Evolutionary conservation across 106 monocot genomes (phyloP), one percentile per base, ranked within the genome.

Genomic region (Platanthera guangdongensis): DNA sequence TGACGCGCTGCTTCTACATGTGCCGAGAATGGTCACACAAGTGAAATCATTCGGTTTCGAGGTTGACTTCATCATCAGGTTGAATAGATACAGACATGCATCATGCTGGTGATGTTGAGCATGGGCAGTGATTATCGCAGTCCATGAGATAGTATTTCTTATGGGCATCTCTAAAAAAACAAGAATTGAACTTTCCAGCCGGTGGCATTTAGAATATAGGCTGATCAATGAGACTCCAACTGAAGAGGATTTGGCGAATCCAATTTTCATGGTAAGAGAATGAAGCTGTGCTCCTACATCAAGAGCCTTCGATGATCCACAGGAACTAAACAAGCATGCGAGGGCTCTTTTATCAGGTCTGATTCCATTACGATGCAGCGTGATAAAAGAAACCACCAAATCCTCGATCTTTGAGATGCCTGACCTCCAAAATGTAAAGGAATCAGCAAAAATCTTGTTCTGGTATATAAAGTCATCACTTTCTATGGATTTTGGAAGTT

Each of bases 1-100:
- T 55, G 74, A 80, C 6, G 82, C 84, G 48, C 72, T 75, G 71
- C 75, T 80, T 25, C 84, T 85, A 75, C 88, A 88, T 10, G 77
- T 82, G 78, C 84, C 82, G 57, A 88, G 54, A 71, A 88, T 60
- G 67, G 79, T 85, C 22, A 78, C 82, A 75, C 76, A 88, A 64
- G 88, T 88, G 78, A 88, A 59, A 54, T 88, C 88, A 80, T 88
- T 88, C 46, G 88, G 88, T 65, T 84, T 75, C 39, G 28, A 75
- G 49, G 50, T 49, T 14, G 80, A 74, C 1, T 28, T 51, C 57
- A 77, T 77, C 88, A 85, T 85, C 52, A 51, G 65, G 46, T 62
- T 71, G 57, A 88, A 85, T 21, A 88, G 72, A 28, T 77, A 32
- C 8, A 84, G 11, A 51, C 80, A 88, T 21, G 78, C 80, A 62